Evolutionary conservation across 306 rosid species (phyloP), one percentile per base, ranked within the genome.

Genomic region (Morella rubra): DNA sequence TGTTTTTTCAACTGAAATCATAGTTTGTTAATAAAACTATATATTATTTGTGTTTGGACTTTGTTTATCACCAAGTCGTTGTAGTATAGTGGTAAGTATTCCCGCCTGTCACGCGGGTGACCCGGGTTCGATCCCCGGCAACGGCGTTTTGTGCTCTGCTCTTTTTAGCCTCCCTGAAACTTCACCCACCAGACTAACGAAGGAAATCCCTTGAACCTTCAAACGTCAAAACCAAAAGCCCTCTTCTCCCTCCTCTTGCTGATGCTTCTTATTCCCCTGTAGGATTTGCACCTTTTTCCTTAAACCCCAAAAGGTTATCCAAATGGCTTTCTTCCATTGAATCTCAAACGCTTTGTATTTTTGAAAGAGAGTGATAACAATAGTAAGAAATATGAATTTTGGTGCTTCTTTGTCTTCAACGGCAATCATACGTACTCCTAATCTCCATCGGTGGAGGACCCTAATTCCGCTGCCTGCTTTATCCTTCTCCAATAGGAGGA

Each of bases 51-150:
- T 2, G 3, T 2, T 32, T 2, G 37, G 37, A 2, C 37, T 32
- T 3, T 0, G 2, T 32, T 32, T 2, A 32, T 32, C 3, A 32
- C 3, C 37, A 2, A 32, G 37, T 32, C 37, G 80, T 82, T 32
- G 37, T 32, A 32, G 37, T 32, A 32, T 32, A 32, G 37, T 32
- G 37, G 37, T 32, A 32, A 32, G 37, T 32, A 32, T 32, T 32
- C 37, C 37, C 37, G 37, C 37, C 37, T 32, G 37, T 32, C 37
- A 32, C 37, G 37, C 37, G 37, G 37, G 37, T 32, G 37, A 32
- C 37, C 3, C 37, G 37, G 37, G 37, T 32, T 82, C 86, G 86
- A 86, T 83, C 90, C 89, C 90, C 85, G 84, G 87, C 87, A 86
- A 81, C 78, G 86, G 90, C 86, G 85, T 3, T 7, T 27, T 0